Conservation (phyloP, 2,329 filamentous ascomycete species). For the Fusarium succisae region DNA sequence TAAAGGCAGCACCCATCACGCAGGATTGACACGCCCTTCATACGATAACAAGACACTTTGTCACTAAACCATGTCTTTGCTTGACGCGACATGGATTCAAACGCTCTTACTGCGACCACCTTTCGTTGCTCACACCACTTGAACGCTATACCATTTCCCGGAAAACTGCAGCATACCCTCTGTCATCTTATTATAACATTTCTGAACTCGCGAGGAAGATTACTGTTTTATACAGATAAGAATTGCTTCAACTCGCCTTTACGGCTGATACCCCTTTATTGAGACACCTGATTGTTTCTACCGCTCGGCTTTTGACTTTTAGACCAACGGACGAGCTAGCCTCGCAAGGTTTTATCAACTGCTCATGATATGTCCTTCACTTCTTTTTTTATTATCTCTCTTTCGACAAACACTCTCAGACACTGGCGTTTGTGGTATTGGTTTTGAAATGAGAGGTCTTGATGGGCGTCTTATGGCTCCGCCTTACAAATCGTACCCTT, state of each 20-base stretch:
- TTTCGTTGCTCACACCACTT: constrained; percentile 32
- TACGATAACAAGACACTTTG: neutral
- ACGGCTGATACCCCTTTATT: constrained; percentile 34
- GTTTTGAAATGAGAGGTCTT: constrained; percentile 29
- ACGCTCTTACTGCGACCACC: constrained; percentile 28
- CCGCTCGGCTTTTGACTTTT: constrained; percentile 16
- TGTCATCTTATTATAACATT: constrained; percentile 39
- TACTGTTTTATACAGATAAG: constrained; percentile 6
- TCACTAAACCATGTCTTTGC: constrained; percentile 13
- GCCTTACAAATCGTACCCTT: neutral
- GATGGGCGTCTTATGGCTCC: constrained; percentile 16
- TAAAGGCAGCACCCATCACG: constrained; percentile 1
- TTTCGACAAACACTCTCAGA: constrained; percentile 23
- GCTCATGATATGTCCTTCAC: constrained; percentile 25
- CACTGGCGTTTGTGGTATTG: constrained; percentile 34
- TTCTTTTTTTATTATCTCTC: constrained; percentile 10
- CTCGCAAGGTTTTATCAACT: constrained; percentile 22
- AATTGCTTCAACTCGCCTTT: constrained; percentile 19
- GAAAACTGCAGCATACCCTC: constrained; percentile 51
- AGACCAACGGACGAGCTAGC: constrained; percentile 16
- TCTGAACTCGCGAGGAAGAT: constrained; percentile 30
- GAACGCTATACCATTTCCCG: constrained; percentile 38
- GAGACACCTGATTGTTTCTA: constrained; percentile 21
- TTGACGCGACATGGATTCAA: constrained; percentile 29
- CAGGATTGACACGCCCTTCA: constrained; percentile 6